phyloP scores from a whole-genome alignment of 129 eudicot species.

The Kitagawia praeruptora region DNA sequence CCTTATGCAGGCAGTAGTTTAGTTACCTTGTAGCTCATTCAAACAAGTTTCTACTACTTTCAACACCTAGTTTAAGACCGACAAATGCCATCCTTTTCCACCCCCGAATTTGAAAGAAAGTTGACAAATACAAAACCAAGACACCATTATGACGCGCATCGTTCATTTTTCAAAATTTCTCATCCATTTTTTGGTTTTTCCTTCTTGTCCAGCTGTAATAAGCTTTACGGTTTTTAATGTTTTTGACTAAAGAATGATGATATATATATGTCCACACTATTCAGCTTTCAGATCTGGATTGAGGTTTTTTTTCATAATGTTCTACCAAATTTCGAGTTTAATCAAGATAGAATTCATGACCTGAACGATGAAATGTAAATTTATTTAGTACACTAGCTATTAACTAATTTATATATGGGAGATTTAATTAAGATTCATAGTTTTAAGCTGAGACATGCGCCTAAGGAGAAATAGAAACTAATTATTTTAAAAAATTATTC shows the following conservation, averaged over 20 bases:
- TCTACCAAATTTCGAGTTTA: too few species aligned
- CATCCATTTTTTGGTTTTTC: background rate
- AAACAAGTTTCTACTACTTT: conserved; percentile 1
- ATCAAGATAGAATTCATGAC: too few species aligned
- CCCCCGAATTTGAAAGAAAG: background rate
- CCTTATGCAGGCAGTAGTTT: background rate
- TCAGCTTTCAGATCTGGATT: background rate
- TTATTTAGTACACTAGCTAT: background rate
- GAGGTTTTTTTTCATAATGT: too few species aligned
- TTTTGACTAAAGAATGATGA: background rate
- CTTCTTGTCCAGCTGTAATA: background rate
- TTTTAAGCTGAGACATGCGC: too few species aligned
- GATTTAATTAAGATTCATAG: too few species aligned
- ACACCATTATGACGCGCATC: background rate
- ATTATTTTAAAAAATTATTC: too few species aligned
- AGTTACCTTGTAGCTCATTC: background rate
- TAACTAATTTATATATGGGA: too few species aligned
- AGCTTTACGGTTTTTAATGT: background rate
- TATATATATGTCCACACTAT: background rate
- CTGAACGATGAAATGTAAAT: too few species aligned
- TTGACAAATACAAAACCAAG: background rate
- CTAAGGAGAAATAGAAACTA: too few species aligned
- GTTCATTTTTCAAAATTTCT: background rate
- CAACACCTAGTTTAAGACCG: background rate
- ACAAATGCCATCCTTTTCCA: background rate